Base-by-base conservation (phyloP, 176 grass and related monocot species). In the Zoysia pacifica region DNA sequence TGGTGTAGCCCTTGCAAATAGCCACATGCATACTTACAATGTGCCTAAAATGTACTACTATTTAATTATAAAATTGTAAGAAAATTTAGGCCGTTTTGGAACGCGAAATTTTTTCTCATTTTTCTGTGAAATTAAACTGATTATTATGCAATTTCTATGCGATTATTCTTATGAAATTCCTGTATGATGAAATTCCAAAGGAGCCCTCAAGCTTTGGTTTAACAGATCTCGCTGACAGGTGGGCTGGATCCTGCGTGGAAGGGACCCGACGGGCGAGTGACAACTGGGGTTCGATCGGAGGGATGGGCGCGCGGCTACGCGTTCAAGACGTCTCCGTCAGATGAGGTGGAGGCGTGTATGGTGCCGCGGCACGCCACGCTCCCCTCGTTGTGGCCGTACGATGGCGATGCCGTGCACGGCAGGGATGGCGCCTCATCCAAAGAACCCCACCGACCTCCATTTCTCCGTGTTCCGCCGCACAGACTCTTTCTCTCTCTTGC, bases 291-390 rank as follows among this genome's bases (percentile, higher is more conserved):
- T 28, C 38, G 68, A 84, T 89, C 79, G 14, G 74, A 86, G 65
- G 84, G 83, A 79, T 70, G 84, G 54, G 70, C 65, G 39, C n/a
- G 74, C 55, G 56, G 69, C 79, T 65, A 79, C 84, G 79, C 77
- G 79, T 43, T 67, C 82, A 2, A 0, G n/a, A 64, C 0, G 77
- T 52, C 82, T 41, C 82, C 87, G 87, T 89, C 87, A 72, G 87
- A 89, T 89, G 77, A 66, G 73, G 66, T 19, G 82, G 67, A 52
- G 39, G 20, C 78, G 73, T 76, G 62, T 63, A 66, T 86, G 87
- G 87, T 77, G 59, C 36, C 0, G 0, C 20, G 3, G 2, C 45
- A 5, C 44, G 82, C 91, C 89, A 86, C 83, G 93, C 92, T 69
- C 41, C 62, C 48, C 2, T 7, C 11, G 13, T 48, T 28, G 11